Conservation (phyloP, 768 basidiomycete genomes). For the Lactarius pseudohatsudake region DNA sequence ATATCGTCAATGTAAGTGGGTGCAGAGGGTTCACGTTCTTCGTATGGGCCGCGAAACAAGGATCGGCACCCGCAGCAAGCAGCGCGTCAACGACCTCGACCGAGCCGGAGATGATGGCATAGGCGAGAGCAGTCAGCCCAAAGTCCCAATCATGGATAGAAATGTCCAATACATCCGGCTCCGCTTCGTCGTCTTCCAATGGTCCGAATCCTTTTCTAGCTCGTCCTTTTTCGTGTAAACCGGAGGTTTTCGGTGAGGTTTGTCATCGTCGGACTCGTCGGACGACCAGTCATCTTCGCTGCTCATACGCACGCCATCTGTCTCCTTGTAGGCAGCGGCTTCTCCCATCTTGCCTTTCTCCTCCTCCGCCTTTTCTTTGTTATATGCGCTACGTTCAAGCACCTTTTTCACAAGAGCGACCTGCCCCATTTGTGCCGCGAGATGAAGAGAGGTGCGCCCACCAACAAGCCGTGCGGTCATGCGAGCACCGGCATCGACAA, state of each 20-base stretch:
- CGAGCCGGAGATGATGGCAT: slow-evolving; percentile 51
- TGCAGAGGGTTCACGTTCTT: slow-evolving; percentile 31
- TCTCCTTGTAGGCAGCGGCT: slow-evolving; percentile 12
- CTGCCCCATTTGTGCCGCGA: slow-evolving; percentile 52
- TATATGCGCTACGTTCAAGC: slow-evolving; percentile 46
- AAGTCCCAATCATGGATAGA: slow-evolving; percentile 60
- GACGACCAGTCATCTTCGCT: slow-evolving; percentile 30
- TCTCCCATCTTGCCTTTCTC: slow-evolving; percentile 29
- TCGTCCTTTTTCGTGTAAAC: slow-evolving; percentile 33
- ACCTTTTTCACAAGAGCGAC: slow-evolving; percentile 48
- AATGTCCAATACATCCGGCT: slow-evolving; percentile 56
- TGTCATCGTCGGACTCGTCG: slow-evolving; percentile 18
- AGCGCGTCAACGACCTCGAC: slow-evolving; percentile 47
- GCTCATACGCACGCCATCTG: slow-evolving; percentile 28
- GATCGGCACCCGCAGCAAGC: slow-evolving; percentile 49
- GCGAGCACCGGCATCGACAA: slow-evolving; percentile 56
- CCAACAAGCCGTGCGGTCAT: slow-evolving; percentile 58
- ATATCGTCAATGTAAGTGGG: slow-evolving; percentile 34
- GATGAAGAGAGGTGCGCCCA: slow-evolving; percentile 54
- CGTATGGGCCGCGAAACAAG: slow-evolving; percentile 38
- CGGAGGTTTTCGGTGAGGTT: slow-evolving; percentile 30
- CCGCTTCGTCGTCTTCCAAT: slow-evolving; percentile 49
- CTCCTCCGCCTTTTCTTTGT: slow-evolving; percentile 33
- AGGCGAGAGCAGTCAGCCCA: slow-evolving; percentile 50
- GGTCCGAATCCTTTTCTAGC: slow-evolving; percentile 36